Evolutionary conservation across 1,284 basidiomycete genomes (phyloP), one percentile per base, ranked within the genome.

Genomic region (Moesziomyces antarcticus): DNA sequence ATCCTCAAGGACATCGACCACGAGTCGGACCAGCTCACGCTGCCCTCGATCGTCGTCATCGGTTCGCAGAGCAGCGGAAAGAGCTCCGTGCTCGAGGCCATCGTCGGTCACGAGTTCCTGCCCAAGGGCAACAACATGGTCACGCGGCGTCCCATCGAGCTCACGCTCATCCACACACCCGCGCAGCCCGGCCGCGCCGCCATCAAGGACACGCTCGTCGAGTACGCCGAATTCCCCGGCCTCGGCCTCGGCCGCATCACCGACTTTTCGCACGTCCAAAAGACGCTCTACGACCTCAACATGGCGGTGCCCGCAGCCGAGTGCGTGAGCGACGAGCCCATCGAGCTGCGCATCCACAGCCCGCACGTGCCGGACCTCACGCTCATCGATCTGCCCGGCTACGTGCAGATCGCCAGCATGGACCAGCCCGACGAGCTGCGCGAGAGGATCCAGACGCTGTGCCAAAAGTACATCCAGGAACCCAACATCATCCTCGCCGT

Each of bases 51-150:
- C 66, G 96, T 99, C 40, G 97, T 99, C 51, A 93, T 99, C 73
- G 96, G 96, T 14, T 96, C 93, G 81, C 96, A 99, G 86, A 97
- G 94, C 84, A 95, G 93, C 5, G 96, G 96, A 5, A 99, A 99
- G 88, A 96, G 93, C 79, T 95, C 93, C 25, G 97, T 99, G 0
- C 87, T 99, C 56, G 96, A 99, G 85, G 92, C 97, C 2, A 93
- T 99, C 73, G 97, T 99, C 22, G 97, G 96, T 0, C 94, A 97
- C 73, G 94, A 99, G 84, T 99, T 99, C 85, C 86, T 99, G 43
- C 97, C 96, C 41, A 99, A 99, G 86, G 96, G 96, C 61, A 92
- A 95, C 85, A 99, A 99, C 85, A 99, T 99, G 97, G 97, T 99
- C 47, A 99, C 96, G 1, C 92, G 96, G 3, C 91, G 96, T 50